phyloP scores from a whole-genome alignment of 2,329 filamentous ascomycete genomes.

The Samsoniella hepiali region DNA sequence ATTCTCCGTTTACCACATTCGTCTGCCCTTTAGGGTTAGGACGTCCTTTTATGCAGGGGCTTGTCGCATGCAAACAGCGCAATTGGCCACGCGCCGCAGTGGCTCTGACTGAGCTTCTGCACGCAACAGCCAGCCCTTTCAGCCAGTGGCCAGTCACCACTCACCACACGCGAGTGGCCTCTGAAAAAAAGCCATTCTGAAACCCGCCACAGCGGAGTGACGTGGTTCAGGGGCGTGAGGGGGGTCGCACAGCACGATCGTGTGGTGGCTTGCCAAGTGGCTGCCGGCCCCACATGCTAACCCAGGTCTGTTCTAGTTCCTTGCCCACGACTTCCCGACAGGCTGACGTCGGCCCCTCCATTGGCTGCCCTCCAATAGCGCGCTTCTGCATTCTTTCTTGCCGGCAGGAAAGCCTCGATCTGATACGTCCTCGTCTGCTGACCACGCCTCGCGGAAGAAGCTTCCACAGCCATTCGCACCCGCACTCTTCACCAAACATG shows the following conservation, averaged over 20 bases:
- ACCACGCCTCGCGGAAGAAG: neutral
- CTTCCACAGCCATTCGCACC: neutral
- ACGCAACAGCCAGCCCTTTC: neutral
- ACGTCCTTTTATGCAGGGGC: neutral
- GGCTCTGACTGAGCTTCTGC: neutral
- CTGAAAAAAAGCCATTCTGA: constrained; percentile 6
- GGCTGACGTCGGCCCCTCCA: neutral
- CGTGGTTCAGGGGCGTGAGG: neutral
- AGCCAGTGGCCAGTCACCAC: neutral
- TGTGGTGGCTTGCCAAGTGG: constrained; percentile 3
- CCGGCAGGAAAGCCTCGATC: neutral
- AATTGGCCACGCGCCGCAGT: neutral
- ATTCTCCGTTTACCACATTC: neutral
- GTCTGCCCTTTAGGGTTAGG: neutral
- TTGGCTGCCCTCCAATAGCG: neutral
- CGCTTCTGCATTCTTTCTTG: neutral
- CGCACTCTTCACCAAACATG: neutral
- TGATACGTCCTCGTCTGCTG: neutral
- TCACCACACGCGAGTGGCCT: too few species aligned
- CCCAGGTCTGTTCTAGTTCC: neutral
- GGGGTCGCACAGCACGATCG: constrained; percentile 8
- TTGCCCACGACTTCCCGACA: neutral
- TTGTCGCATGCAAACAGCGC: constrained; percentile 2
- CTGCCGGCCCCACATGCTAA: neutral
- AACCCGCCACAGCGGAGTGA: constrained; percentile 18